These are phyloP conservation scores for Aspergillus homomorphus DNA, from an alignment of 495 filamentous ascomycete genomes.

Conservation along the genomic window DNA sequence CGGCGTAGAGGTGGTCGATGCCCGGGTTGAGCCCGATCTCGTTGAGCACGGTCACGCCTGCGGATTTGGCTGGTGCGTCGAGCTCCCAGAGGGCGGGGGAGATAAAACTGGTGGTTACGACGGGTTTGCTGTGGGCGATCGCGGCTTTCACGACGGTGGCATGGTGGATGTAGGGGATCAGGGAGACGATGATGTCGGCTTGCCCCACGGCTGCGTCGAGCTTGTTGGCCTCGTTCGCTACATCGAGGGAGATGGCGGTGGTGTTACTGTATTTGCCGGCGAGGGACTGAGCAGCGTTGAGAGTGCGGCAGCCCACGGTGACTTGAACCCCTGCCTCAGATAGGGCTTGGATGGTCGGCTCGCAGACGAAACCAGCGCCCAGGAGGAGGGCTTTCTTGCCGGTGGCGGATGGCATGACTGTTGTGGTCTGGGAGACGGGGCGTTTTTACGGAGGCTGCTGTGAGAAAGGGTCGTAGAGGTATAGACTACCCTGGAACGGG, in stretches of 20 bases:
- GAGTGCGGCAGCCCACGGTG: slow-evolving; percentile 1
- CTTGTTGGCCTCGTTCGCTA: neutral
- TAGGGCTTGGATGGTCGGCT: neutral
- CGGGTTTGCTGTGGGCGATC: slow-evolving; percentile 1
- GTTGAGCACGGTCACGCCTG: slow-evolving; percentile 1
- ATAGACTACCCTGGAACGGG: too few species aligned
- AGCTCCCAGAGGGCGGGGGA: slow-evolving; percentile 5
- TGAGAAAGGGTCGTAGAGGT: too few species aligned
- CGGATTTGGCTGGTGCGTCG: neutral
- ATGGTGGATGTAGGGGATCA: neutral
- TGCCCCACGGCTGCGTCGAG: neutral
- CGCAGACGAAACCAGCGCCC: neutral
- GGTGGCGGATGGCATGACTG: too few species aligned
- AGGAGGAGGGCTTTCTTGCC: too few species aligned
- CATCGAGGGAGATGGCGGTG: neutral
- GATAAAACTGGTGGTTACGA: slow-evolving; percentile 7
- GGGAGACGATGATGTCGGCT: neutral
- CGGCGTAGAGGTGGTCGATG: slow-evolving; percentile 9
- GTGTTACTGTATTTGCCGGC: neutral
- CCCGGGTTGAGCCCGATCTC: slow-evolving; percentile 6
- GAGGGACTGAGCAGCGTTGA: neutral
- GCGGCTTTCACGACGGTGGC: neutral
- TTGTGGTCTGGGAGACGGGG: too few species aligned
- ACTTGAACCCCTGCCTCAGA: neutral
- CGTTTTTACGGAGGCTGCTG: too few species aligned